Percentiles rank a stretch among this genome's conserved stretches.
phyloP scores from a whole-genome alignment of 352 stramenopile species.

The Globisporangium viniferum region DNA sequence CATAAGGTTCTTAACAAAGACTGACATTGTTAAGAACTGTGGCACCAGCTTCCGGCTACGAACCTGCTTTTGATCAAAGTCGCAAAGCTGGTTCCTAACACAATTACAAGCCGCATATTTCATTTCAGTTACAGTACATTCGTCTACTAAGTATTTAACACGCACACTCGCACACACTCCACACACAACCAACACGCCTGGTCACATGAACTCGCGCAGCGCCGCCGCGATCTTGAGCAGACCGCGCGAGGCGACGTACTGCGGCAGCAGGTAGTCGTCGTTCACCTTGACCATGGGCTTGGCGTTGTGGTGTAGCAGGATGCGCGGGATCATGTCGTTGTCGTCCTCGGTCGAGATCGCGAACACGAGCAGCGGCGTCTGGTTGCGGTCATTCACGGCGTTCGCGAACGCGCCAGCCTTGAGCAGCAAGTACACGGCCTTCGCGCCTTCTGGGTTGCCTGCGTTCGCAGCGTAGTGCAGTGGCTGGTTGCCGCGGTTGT shows the following conservation, averaged over 20 bases:
- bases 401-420: conserved; percentile 50
- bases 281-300: conserved; percentile 44
- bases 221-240: conserved; percentile 45
- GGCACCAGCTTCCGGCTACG: no score
- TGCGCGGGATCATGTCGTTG: conserved; percentile 39
- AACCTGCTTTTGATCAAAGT: no score
- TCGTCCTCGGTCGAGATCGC: conserved; percentile 53
- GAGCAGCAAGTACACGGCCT: conserved; percentile 47
- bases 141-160: conserved; percentile 3
- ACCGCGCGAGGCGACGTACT: conserved; percentile 36
- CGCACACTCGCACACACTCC: neutral
- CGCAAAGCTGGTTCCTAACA: neutral
- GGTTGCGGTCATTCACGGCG: conserved; percentile 42
- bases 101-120: neutral
- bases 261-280: conserved; percentile 41
- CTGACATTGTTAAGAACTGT: no score
- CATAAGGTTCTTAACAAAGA: no score
- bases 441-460: conserved; percentile 25
- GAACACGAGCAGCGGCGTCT: conserved; percentile 52
- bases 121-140: conserved; percentile 5
- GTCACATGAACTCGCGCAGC: conserved; percentile 51
- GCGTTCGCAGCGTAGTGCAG: conserved; percentile 54
- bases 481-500: conserved; percentile 57
- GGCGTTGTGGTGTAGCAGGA: conserved; percentile 52
- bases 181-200: neutral